Conservation (phyloP, 2,329 filamentous ascomycete species). For the Epichloe bromicola region DNA sequence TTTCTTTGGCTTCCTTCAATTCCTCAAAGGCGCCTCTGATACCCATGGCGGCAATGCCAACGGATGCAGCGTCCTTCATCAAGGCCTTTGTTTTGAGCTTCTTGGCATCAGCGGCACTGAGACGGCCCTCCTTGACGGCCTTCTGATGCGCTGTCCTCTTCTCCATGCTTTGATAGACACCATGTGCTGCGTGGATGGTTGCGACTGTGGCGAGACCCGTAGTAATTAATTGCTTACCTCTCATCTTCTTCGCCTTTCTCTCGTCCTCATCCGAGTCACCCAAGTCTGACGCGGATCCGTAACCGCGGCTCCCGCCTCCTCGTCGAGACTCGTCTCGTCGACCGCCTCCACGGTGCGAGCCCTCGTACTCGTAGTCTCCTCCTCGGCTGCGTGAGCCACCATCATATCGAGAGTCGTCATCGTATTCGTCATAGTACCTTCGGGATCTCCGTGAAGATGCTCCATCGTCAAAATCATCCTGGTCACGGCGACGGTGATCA, state of each 20-base stretch:
- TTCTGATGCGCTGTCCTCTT: conserved; percentile 39
- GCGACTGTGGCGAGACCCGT: conserved; percentile 44
- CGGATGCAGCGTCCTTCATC: conserved; percentile 44
- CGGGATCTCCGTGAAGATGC: conserved; percentile 23
- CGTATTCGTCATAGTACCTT: conserved; percentile 32
- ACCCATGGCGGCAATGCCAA: conserved; percentile 44
- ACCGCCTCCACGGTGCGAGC: conserved; percentile 27
- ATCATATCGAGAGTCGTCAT: conserved; percentile 30
- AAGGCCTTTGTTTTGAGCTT: conserved; percentile 45
- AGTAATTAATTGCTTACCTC: conserved; percentile 48
- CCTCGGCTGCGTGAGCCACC: conserved; percentile 15
- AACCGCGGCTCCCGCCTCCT: conserved; percentile 28
- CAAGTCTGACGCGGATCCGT: conserved; percentile 40
- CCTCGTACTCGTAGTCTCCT: conserved; percentile 36
- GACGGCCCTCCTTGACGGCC: conserved; percentile 39
- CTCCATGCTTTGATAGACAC: conserved; percentile 45
- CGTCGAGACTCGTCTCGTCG: conserved; percentile 20
- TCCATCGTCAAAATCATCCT: conserved; percentile 32
- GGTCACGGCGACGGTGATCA: conserved; percentile 26
- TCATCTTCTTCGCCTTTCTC: conserved; percentile 41
- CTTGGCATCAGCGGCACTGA: conserved; percentile 37
- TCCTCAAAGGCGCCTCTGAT: conserved; percentile 44
- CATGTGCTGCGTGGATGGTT: conserved; percentile 47
- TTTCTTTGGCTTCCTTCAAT: conserved; percentile 41
- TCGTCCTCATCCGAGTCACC: conserved; percentile 46